Evolutionary conservation across 2,329 filamentous ascomycete genomes (phyloP), one percentile per base, ranked within the genome.

Genomic region (Fusarium nurragi): DNA sequence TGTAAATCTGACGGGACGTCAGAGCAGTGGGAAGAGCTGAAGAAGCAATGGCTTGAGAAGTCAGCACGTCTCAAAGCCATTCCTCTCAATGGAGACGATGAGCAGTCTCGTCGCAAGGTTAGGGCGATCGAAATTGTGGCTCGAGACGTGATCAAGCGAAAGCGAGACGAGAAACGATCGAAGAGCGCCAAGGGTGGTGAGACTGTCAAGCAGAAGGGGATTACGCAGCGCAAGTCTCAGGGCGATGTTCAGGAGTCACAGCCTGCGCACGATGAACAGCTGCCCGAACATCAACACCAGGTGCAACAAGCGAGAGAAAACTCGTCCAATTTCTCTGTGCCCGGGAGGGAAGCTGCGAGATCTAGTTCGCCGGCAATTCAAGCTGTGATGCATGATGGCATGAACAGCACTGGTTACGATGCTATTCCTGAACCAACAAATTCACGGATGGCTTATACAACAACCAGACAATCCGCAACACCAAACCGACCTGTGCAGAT

Each of bases 81-180:
- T 10, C 79, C 80, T 0, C 77, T 79, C 0, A 82, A 80, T 4
- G 77, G 81, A 14, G 75, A 79, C 2, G 85, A 89, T 62, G 81
- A 84, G 3, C 78, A 83, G 21, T 81, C 87, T 53, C 71, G 77
- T 21, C 76, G 80, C 41, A 91, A 88, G 73, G 73, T 86, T 30
- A 88, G 86, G 65, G 90, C 90, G 2, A 75, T 94, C 43, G 90
- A 94, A 61, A 81, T 90, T 0, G 78, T 95, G 5, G 90, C 90
- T 49, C 84, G 88, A 48, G 91, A 94, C 76, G 89, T 92, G 18
- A 89, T 92, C 84, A 94, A 94, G 77, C 84, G 92, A 44, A 82
- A 90, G 50, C 85, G 89, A 32, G 89, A 92, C 69, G 88, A 91
- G 64, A 84, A 86, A 18, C 36, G 64, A 23, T 34, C 32, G 8